These are phyloP conservation scores for Penicillium egyptiacum DNA, from an alignment of 495 filamentous ascomycete species.

Conservation along the genomic window DNA sequence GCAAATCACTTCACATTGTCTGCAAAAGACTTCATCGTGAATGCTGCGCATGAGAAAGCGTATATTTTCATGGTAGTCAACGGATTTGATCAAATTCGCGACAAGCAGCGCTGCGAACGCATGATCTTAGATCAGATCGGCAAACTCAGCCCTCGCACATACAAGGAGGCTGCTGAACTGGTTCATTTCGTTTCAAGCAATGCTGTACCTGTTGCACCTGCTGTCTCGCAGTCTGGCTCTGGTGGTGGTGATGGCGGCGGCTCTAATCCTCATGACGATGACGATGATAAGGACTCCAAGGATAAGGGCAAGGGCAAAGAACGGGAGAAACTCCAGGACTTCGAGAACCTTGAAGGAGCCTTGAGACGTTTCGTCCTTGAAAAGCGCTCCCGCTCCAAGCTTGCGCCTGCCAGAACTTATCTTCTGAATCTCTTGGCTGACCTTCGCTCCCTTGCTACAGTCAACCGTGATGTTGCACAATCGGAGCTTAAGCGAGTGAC, in stretches of 20 bases:
- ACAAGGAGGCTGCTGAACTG: conserved; percentile 87
- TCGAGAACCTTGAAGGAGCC: conserved; percentile 83
- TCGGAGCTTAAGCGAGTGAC: conserved; percentile 82
- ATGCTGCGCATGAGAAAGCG: conserved; percentile 92
- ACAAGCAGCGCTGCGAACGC: conserved; percentile 83
- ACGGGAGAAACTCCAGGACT: conserved; percentile 81
- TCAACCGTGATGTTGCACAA: conserved; percentile 85
- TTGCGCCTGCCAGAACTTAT: conserved; percentile 94
- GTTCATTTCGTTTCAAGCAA: conserved; percentile 98
- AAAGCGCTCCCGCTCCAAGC: conserved; percentile 90
- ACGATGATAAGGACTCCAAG: conserved; percentile 52
- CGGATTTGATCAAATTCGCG: conserved; percentile 88
- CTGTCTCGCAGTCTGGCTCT: conserved; percentile 47
- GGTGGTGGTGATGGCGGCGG: conserved; percentile 59
- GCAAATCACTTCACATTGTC: conserved; percentile 97
- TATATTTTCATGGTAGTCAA: conserved; percentile 99
- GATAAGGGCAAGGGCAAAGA: conserved; percentile 89
- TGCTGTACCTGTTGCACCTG: conserved; percentile 72
- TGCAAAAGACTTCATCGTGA: conserved; percentile 94
- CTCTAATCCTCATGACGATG: conserved; percentile 52
- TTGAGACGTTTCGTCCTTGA: conserved; percentile 93
- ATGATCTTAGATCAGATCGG: conserved; percentile 89
- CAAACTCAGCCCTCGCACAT: conserved; percentile 81
- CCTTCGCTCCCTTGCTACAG: conserved; percentile 73
- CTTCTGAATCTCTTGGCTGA: conserved; percentile 91